Evolutionary conservation across 169 alveolate genomes (phyloP).

Genomic region (Neospora caninum): DNA sequence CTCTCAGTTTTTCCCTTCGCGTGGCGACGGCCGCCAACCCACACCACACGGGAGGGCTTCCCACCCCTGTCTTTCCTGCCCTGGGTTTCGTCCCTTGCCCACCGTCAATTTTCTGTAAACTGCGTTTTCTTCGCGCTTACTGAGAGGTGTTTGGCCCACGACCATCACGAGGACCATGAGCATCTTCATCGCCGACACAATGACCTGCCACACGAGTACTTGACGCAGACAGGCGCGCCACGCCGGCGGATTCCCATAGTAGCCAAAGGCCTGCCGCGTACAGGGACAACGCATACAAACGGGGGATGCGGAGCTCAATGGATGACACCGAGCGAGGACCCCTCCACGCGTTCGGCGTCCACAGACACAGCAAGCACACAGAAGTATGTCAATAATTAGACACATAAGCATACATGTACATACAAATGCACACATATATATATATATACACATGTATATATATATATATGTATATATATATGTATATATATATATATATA

Average conservation of each 20-base stretch:
- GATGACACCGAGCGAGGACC: too few relatives aligned
- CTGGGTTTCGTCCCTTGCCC: too few relatives aligned
- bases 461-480: neutral
- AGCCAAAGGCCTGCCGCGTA: slow-evolving; percentile 37
- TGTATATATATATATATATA: neutral
- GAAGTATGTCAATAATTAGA: neutral
- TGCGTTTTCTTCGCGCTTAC: neutral
- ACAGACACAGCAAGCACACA: neutral
- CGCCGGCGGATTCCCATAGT: slow-evolving; percentile 32
- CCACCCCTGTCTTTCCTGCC: too few relatives aligned
- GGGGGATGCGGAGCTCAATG: too few relatives aligned
- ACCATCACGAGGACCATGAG: slow-evolving; percentile 28
- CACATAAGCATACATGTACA: neutral
- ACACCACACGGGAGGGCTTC: too few relatives aligned
- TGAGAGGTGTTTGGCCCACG: slow-evolving; percentile 35
- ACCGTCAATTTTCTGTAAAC: too few relatives aligned
- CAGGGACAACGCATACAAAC: neutral
- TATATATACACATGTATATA: neutral
- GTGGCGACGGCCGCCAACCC: too few relatives aligned
- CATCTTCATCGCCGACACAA: slow-evolving; percentile 31
- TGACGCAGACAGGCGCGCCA: slow-evolving; percentile 30
- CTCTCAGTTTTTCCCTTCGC: too few relatives aligned
- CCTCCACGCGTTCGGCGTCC: neutral
- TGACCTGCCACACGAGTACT: slow-evolving; percentile 27
- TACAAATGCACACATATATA: neutral